Evolutionary conservation across 345 rosid species (phyloP), one percentile per base, ranked within the genome.

Genomic region (Euclidium syriacum): DNA sequence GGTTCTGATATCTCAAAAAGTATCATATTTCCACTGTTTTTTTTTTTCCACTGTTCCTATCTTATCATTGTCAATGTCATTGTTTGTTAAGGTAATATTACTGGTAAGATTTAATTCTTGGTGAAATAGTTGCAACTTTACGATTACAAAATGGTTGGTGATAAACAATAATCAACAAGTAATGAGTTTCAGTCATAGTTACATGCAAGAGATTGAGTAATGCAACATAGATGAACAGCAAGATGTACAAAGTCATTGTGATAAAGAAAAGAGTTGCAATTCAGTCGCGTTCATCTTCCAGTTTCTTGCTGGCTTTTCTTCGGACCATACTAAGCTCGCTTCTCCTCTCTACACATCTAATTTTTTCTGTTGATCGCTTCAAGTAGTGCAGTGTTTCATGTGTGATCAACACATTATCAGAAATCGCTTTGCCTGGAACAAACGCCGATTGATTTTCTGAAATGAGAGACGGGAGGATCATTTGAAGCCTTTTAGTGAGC

Each of bases 331-430:
- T 71, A 57, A 24, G 55, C 65, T 50, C 57, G 7, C 10, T 71
- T 56, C 70, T 64, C 70, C 75, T 48, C 75, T 53, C 70, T 71
- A n/a, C n/a, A n/a, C n/a, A n/a, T n/a, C n/a, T n/a, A n/a, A n/a
- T n/a, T n/a, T n/a, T n/a, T n/a, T n/a, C n/a, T n/a, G n/a, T n/a
- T n/a, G n/a, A n/a, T n/a, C n/a, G n/a, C n/a, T n/a, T n/a, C n/a
- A n/a, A n/a, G n/a, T n/a, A n/a, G n/a, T n/a, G n/a, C n/a, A n/a
- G n/a, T n/a, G n/a, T n/a, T n/a, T n/a, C n/a, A n/a, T n/a, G n/a
- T n/a, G n/a, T n/a, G n/a, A n/a, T n/a, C n/a, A n/a, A n/a, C n/a
- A n/a, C n/a, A n/a, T n/a, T n/a, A n/a, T n/a, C n/a, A n/a, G n/a
- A n/a, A n/a, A n/a, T n/a, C n/a, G n/a, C n/a, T n/a, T n/a, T n/a